phyloP scores from a whole-genome alignment of 2,329 filamentous ascomycete species.

The Orbilia brochopaga region DNA sequence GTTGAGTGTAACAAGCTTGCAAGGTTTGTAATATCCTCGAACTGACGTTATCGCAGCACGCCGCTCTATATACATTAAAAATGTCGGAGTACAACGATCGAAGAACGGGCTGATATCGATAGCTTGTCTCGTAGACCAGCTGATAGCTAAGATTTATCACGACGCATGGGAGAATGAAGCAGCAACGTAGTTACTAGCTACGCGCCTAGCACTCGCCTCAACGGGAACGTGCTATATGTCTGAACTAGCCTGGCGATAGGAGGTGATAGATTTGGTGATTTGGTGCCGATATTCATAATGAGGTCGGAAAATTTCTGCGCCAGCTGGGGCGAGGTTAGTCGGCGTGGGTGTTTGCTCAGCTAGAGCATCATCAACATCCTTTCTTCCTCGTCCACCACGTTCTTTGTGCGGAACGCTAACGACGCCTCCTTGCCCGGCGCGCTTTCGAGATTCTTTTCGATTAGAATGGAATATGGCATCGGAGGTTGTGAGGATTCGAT shows the following conservation, averaged over 20 bases:
- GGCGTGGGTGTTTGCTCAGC: conserved; percentile 17
- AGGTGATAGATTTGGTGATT: conserved; percentile 8
- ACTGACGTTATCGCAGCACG: too few relatives aligned
- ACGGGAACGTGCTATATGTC: conserved; percentile 15
- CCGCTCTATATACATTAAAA: too few relatives aligned
- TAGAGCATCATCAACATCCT: conserved; percentile 39
- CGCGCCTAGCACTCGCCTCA: conserved; percentile 1
- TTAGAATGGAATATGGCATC: conserved; percentile 1
- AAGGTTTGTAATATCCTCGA: background rate
- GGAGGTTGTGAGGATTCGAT: background rate
- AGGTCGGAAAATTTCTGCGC: conserved; percentile 14
- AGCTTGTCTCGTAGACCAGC: too few relatives aligned
- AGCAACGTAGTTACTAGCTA: background rate
- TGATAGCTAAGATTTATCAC: background rate
- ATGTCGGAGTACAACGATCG: too few relatives aligned
- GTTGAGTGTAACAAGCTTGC: too few relatives aligned
- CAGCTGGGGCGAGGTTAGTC: background rate
- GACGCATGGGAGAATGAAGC: background rate
- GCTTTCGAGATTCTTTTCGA: background rate
- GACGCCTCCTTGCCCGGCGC: background rate
- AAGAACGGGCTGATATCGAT: too few relatives aligned
- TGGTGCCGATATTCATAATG: conserved; percentile 9
- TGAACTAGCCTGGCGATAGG: conserved; percentile 16
- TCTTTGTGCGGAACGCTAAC: conserved; percentile 11
- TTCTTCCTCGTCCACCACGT: conserved; percentile 16